Evolutionary conservation across 805 yeast species (phyloP), one percentile per base, ranked within the genome.

Genomic region (Blastobotrys attinorum): DNA sequence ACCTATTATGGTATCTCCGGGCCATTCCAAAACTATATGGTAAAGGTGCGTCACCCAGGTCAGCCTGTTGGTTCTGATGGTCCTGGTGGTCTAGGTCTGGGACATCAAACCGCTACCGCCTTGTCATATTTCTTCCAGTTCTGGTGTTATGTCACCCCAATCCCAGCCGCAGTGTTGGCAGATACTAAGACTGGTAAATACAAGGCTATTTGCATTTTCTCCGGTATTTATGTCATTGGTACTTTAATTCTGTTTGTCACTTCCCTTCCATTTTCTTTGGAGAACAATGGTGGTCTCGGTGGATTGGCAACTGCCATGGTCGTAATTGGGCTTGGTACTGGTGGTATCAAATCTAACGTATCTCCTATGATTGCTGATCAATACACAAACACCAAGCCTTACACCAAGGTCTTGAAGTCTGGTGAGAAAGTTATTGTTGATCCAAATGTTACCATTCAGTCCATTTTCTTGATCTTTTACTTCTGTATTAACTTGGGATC

Each of bases 91-190:
- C 69, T 84, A 47, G 72, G 73, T 39, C 68, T 81, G 53, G 79
- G 81, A 43, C 67, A 73, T 45, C 70, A 70, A 46, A 76, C 78
- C 50, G 86, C 92, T 22, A 78, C 83, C 31, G 88, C 83, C 25
- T 69, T 83, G 48, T 74, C 84, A 15, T 77, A 82, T 60, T 77
- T 83, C 55, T 78, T 83, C 71, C 86, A 81, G 58, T 84, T 84
- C 60, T 81, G 88, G 83, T 81, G 88, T 58, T 84, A 83, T 61
- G 70, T 83, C 38, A 81, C 90, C 36, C 95, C 95, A 23, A 69
- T 84, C 43, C 69, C 79, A 45, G 89, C 88, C 53, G 92, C 87
- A 43, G 75, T 78, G 63, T 54, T 83, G 22, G 79, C 92, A 43
- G 95, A 84, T 63, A 77, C 83, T 50, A 78, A 68, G 62, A 73